phyloP scores from a whole-genome alignment of 805 yeast species.

The Candida sakaeoensis region DNA sequence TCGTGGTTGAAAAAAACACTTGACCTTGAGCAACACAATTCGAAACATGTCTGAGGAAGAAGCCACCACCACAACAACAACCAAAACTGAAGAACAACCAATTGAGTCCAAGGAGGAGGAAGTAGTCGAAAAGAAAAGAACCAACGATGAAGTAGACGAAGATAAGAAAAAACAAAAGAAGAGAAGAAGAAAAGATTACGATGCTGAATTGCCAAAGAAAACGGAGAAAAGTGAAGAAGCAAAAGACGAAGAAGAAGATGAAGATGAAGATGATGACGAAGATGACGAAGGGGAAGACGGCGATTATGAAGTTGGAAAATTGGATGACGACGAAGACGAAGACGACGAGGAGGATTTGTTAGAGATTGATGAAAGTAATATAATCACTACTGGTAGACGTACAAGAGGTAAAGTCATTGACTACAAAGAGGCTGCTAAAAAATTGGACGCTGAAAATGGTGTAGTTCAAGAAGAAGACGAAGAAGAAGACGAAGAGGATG shows the following conservation, averaged over 20 bases:
- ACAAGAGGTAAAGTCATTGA: conserved; percentile 89
- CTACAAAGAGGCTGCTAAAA: conserved; percentile 74
- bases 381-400: conserved; percentile 81
- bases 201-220: conserved; percentile 16
- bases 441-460: conserved; percentile 51
- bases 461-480: conserved; percentile 38
- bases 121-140: conserved; percentile 6
- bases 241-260: conserved; percentile 50
- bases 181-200: conserved; percentile 11
- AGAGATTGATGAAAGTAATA: conserved; percentile 79
- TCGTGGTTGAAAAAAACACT: conserved; percentile 2
- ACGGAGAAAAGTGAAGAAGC: conserved; percentile 53
- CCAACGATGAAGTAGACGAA: conserved; percentile 1
- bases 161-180: conserved; percentile 12
- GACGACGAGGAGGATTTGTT: conserved; percentile 74
- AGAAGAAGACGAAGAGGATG: conserved; percentile 50
- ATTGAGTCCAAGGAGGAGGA: conserved; percentile 1
- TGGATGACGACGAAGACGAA: conserved; percentile 54
- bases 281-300: conserved; percentile 44
- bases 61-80: not conserved
- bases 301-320: conserved; percentile 45
- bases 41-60: conserved; percentile 4
- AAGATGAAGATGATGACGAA: conserved; percentile 44
- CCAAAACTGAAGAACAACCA: not conserved
- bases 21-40: not conserved